Conservation (phyloP, 768 basidiomycete species). For the Lactarius hatsudake region DNA sequence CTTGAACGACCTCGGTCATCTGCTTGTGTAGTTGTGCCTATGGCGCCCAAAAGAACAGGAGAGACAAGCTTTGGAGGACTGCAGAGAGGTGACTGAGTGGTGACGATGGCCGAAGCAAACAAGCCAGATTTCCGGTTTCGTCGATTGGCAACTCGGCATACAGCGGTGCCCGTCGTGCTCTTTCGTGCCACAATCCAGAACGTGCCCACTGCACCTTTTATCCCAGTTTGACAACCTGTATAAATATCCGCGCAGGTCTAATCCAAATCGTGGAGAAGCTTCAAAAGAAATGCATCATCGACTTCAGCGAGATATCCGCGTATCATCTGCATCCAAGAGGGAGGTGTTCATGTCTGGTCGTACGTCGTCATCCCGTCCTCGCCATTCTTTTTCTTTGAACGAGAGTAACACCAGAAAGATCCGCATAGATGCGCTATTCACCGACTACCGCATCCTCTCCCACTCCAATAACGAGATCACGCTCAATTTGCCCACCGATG, state of each 20-base stretch:
- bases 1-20: too few relatives aligned
- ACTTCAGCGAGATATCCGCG: slow-evolving; percentile 68
- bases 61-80: too few relatives aligned
- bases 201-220: slow-evolving; percentile 26
- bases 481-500: slow-evolving; percentile 67
- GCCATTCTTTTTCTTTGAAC: slow-evolving; percentile 16
- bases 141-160: too few relatives aligned
- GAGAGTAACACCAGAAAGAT: slow-evolving; percentile 45
- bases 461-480: slow-evolving; percentile 82
- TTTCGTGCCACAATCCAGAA: slow-evolving; percentile 29
- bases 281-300: slow-evolving; percentile 80
- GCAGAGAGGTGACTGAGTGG: too few relatives aligned
- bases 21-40: too few relatives aligned
- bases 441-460: slow-evolving; percentile 80
- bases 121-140: too few relatives aligned
- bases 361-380: slow-evolving; percentile 39
- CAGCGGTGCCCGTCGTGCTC: slow-evolving; percentile 17
- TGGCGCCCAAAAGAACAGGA: too few relatives aligned
- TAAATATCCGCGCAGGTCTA: slow-evolving; percentile 47
- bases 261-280: slow-evolving; percentile 81
- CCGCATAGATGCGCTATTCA: slow-evolving; percentile 66
- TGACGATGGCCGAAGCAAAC: too few relatives aligned
- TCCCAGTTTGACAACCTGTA: background rate
- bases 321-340: slow-evolving; percentile 81
- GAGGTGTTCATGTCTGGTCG: slow-evolving; percentile 88